These are phyloP conservation scores for Mucor piriformis DNA, from an alignment of 371 early-diverging fungal genomes.

Conservation along the genomic window DNA sequence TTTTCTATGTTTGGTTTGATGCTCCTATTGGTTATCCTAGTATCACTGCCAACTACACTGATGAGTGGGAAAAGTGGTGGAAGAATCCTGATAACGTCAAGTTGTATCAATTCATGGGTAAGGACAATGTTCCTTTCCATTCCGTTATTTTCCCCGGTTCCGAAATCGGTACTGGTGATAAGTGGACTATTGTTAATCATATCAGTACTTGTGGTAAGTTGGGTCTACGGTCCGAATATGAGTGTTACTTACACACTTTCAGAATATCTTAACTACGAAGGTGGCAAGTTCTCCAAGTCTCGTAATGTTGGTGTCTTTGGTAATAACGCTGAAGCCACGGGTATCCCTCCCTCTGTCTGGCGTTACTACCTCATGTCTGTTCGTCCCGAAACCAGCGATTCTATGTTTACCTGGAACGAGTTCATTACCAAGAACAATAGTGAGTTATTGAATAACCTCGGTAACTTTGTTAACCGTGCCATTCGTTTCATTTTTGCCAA, in stretches of 20 bases:
- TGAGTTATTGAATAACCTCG: slow-evolving; percentile 97
- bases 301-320: slow-evolving; percentile 99
- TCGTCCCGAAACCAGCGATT: slow-evolving; percentile 98
- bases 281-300: slow-evolving; percentile 98
- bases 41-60: slow-evolving; percentile 94
- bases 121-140: slow-evolving; percentile 99
- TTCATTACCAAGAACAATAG: slow-evolving; percentile 94
- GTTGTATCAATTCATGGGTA: slow-evolving; percentile 99
- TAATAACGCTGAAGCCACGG: slow-evolving; percentile 91
- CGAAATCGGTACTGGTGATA: slow-evolving; percentile 86
- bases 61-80: slow-evolving; percentile 98
- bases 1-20: slow-evolving; percentile 99
- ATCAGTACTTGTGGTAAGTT: slow-evolving; percentile 89
- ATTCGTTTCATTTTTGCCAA: slow-evolving; percentile 93
- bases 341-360: slow-evolving; percentile 96
- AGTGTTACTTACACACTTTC: background rate
- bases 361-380: slow-evolving; percentile 97
- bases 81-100: slow-evolving; percentile 95
- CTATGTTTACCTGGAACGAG: slow-evolving; percentile 95
- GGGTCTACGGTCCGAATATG: background rate
- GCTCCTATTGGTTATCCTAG: slow-evolving; percentile 98
- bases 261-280: slow-evolving; percentile 99
- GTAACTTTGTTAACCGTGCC: slow-evolving; percentile 99
- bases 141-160: slow-evolving; percentile 98
- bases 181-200: slow-evolving; percentile 92